A percentile compares a stretch with the other conserved stretches of the same genome.
These are phyloP conservation scores for Exophiala calicioides DNA, from an alignment of 2,329 filamentous ascomycete species.

Conservation along the genomic window DNA sequence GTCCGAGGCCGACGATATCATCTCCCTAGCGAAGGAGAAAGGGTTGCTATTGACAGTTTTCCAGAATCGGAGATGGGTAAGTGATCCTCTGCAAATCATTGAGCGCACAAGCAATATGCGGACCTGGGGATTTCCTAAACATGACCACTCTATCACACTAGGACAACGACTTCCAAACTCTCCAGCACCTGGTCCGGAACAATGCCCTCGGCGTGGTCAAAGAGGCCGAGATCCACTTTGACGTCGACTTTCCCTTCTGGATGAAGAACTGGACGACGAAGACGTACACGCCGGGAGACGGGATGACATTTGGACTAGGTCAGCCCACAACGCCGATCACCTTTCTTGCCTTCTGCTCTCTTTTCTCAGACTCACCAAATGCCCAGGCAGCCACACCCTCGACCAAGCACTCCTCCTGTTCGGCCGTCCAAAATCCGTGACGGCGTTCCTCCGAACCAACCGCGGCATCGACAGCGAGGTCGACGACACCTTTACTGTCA, in stretches of 20 bases:
- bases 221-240: conserved; percentile 78
- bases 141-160: conserved; percentile 44
- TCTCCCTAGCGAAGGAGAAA: conserved; percentile 54
- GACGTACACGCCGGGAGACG: conserved; percentile 64
- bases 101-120: too few species aligned
- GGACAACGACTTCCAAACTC: conserved; percentile 74
- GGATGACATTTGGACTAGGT: conserved; percentile 71
- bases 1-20: conserved; percentile 66
- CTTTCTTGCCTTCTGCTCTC: background rate
- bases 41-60: conserved; percentile 63
- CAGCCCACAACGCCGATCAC: conserved; percentile 5
- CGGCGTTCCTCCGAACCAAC: conserved; percentile 66
- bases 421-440: conserved; percentile 66
- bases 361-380: background rate
- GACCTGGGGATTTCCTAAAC: background rate
- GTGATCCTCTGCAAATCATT: background rate
- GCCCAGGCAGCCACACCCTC: conserved; percentile 61
- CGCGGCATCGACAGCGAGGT: conserved; percentile 56
- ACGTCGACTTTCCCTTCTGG: conserved; percentile 55
- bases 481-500: conserved; percentile 57
- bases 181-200: conserved; percentile 61
- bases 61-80: conserved; percentile 63
- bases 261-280: conserved; percentile 45
- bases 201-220: conserved; percentile 66
- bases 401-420: conserved; percentile 73